Evolutionary conservation across 139 green algal genomes (phyloP).

Genomic region (Picochlorum sp.): DNA sequence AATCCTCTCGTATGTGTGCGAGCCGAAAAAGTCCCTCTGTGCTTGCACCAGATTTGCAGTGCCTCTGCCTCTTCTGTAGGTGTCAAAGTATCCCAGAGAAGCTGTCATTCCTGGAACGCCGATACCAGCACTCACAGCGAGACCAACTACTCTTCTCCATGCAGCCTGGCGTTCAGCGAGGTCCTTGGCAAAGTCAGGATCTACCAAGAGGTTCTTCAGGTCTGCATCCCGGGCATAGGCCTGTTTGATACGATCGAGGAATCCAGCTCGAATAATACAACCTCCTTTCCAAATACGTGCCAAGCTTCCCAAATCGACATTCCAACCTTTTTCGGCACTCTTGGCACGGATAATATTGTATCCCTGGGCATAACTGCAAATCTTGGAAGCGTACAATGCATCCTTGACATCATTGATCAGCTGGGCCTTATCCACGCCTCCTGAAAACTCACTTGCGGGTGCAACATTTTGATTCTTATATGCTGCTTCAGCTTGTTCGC

Average conservation of each 20-base stretch:
- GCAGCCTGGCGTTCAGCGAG: conserved; percentile 60
- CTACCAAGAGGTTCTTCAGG: conserved; percentile 81
- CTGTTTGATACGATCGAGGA: conserved; percentile 93
- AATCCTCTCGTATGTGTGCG: conserved; percentile 90
- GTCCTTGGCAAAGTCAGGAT: conserved; percentile 78
- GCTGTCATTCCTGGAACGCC: conserved; percentile 74
- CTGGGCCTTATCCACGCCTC: conserved; percentile 74
- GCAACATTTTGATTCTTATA: conserved; percentile 39
- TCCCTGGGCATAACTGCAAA: conserved; percentile 90
- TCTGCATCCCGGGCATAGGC: conserved; percentile 71
- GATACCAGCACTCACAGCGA: conserved; percentile 50
- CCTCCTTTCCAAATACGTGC: conserved; percentile 97
- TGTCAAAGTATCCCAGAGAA: conserved; percentile 95
- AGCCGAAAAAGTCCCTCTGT: conserved; percentile 98
- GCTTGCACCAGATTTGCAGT: conserved; percentile 96
- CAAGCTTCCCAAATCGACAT: conserved; percentile 82
- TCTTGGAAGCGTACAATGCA: conserved; percentile 87
- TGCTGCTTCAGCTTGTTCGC: conserved; percentile 61
- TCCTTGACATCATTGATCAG: conserved; percentile 78
- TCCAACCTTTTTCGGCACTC: conserved; percentile 81
- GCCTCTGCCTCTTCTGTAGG: conserved; percentile 73
- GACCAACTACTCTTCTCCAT: conserved; percentile 73
- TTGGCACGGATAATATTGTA: conserved; percentile 99
- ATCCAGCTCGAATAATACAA: conserved; percentile 97
- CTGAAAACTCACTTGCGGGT: conserved; percentile 8